These are phyloP conservation scores for Capsella rubella DNA, from an alignment of 441 rosid genomes.

Conservation along the genomic window DNA sequence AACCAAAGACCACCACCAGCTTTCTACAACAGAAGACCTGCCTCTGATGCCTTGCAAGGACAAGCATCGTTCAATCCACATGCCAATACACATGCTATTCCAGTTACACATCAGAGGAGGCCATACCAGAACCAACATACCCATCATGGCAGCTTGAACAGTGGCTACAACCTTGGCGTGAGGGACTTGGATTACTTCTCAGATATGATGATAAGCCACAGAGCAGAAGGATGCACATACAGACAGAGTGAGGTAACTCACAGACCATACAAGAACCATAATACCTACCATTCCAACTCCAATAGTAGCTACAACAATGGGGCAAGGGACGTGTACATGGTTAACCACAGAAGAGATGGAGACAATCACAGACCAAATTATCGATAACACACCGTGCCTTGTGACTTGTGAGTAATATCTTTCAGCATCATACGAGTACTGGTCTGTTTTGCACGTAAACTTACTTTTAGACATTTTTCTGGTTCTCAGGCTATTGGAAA, in stretches of 20 bases:
- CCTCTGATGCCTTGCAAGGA: constrained; percentile 45
- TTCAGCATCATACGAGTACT: constrained; percentile 3
- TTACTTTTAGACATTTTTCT: neutral
- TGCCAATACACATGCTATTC: constrained; percentile 29
- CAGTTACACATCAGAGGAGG: constrained; percentile 39
- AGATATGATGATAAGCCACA: constrained; percentile 25
- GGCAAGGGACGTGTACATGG: constrained; percentile 13
- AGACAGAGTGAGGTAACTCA: constrained; percentile 28
- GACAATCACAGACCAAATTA: constrained; percentile 31
- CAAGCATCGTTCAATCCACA: constrained; percentile 41
- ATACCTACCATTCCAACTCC: constrained; percentile 21
- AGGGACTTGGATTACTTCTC: constrained; percentile 41
- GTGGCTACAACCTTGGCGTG: constrained; percentile 37
- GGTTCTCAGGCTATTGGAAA: constrained; percentile 9
- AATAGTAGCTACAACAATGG: constrained; percentile 32
- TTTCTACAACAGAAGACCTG: constrained; percentile 43
- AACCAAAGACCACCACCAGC: constrained; percentile 34
- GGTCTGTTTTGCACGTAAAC: constrained; percentile 21
- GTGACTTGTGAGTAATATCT: constrained; percentile 21
- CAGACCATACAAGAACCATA: constrained; percentile 27
- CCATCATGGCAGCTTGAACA: constrained; percentile 26
- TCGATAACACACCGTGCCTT: constrained; percentile 31
- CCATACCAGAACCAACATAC: constrained; percentile 38
- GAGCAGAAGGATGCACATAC: constrained; percentile 25
- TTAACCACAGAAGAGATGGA: constrained; percentile 18